Base-by-base conservation (phyloP, 768 basidiomycete genomes). In the Boletus subparvulus region DNA sequence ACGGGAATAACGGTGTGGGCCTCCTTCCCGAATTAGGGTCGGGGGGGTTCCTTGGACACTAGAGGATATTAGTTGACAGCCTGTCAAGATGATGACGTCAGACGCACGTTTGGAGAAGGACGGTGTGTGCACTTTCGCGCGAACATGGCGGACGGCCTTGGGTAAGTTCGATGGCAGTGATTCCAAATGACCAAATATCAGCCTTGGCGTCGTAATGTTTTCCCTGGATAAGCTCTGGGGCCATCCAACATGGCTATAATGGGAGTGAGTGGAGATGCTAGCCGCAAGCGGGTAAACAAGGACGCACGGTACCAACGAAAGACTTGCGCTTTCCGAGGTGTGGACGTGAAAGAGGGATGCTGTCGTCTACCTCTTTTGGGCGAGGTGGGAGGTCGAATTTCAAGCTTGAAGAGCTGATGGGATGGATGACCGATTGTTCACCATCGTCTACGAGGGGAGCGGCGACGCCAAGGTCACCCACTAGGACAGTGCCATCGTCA, bases 101-200 rank as follows among this genome's bases (percentile, higher is more conserved):
- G 28, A 71, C 77, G 57, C 58, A 87, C 86, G 85, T 94, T 69
- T 86, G 85, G 44, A 92, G 74, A 19, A 97, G 77, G 8, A 94
- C 88, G 50, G 78, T 77, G 52, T 88, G 83, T 2, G 92, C 82
- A 9, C 86, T 78, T 64, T 90, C 87, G 59, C 87, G 81, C 16
- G 88, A 89, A 55, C 85, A 77, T n/a, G 95, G 95, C 2, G 94
- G 91, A 6, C 87, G 83, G 0, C 95, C 95, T 65, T 92, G 87
- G 0, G 91, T 81, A 33, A 98, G 78, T 69, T 97, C 95, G 45
- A 97, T 75, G 16, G 94, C 89, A n/a, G 94, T 96, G 56, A 98
- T 94, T 13, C 92, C 95, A 69, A 97, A 90, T 55, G 91, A 94
- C 94, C 94, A 98, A 55, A 98, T 94, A 67, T 98, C 95, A 19